These are phyloP conservation scores for Wickerhamiella hasegawae DNA, from an alignment of 805 yeast species.

Conservation along the genomic window DNA sequence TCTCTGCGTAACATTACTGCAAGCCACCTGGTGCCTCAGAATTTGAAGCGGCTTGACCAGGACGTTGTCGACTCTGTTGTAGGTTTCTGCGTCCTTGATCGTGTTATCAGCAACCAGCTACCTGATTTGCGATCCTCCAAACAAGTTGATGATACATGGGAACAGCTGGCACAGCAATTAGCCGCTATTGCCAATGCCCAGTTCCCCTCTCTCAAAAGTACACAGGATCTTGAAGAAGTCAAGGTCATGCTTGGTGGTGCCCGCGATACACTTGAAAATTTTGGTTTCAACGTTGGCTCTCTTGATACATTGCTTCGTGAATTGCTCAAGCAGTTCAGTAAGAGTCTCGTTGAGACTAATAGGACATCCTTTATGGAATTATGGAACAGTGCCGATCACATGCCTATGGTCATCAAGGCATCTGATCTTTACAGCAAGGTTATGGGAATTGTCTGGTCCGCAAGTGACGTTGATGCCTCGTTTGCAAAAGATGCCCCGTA, in stretches of 20 bases:
- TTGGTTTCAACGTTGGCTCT: conserved; percentile 40
- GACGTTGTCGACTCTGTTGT: conserved; percentile 29
- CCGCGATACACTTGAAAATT: conserved; percentile 61
- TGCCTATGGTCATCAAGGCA: conserved; percentile 64
- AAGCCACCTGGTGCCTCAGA: neutral
- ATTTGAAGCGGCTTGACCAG: neutral
- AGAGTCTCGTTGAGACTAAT: conserved; percentile 38
- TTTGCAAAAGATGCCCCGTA: conserved; percentile 24
- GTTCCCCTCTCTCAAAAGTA: conserved; percentile 7
- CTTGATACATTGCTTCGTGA: conserved; percentile 46
- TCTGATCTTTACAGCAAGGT: conserved; percentile 41
- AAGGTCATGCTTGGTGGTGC: conserved; percentile 42
- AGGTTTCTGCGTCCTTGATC: conserved; percentile 69
- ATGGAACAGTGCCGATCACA: conserved; percentile 68
- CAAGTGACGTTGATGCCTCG: conserved; percentile 25
- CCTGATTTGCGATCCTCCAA: conserved; percentile 51
- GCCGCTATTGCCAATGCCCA: conserved; percentile 18
- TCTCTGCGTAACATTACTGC: conserved; percentile 37
- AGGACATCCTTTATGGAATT: conserved; percentile 42
- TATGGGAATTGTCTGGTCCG: conserved; percentile 40
- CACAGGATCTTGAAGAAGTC: conserved; percentile 25
- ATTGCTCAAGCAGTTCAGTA: conserved; percentile 46
- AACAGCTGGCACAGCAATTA: conserved; percentile 39
- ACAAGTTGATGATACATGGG: conserved; percentile 62
- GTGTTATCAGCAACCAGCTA: conserved; percentile 38